A percentile compares a stretch with the other conserved stretches of the same genome.
Evolutionary conservation across 768 basidiomycete genomes (phyloP).

Genomic region (Neoboletus magnificus): DNA sequence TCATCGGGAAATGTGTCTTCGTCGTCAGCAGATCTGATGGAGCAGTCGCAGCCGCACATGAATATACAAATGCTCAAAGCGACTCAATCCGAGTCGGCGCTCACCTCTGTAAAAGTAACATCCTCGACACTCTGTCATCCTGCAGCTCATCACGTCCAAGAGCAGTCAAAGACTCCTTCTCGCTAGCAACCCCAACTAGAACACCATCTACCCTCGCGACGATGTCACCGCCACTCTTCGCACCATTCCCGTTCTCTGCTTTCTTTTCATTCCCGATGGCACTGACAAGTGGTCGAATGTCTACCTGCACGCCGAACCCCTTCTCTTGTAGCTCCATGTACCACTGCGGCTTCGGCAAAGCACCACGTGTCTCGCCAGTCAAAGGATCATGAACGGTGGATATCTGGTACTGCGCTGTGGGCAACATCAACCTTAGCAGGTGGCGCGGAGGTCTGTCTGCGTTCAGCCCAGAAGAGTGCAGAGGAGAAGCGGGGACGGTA

Average conservation of each 20-base stretch:
- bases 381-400: constrained; percentile 79
- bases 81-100: not conserved
- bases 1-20: constrained; percentile 57
- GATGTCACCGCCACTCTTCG: constrained; percentile 8
- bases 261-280: constrained; percentile 2
- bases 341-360: constrained; percentile 71
- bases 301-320: constrained; percentile 55
- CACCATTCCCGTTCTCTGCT: not conserved
- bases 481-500: constrained; percentile 77
- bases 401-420: constrained; percentile 78
- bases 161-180: constrained; percentile 72
- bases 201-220: constrained; percentile 37
- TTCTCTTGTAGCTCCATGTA: constrained; percentile 58
- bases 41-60: not conserved
- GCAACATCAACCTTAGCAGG: constrained; percentile 71
- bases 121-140: constrained; percentile 63
- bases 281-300: constrained; percentile 48
- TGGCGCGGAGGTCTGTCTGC: constrained; percentile 58
- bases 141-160: constrained; percentile 75
- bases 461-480: constrained; percentile 70
- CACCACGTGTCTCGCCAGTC: constrained; percentile 60
- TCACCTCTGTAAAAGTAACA: constrained; percentile 68
- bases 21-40: constrained; percentile 50
- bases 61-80: constrained; percentile 1
- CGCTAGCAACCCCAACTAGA: constrained; percentile 49